phyloP scores from a whole-genome alignment of 306 rosid genomes.

The Senna tora region DNA sequence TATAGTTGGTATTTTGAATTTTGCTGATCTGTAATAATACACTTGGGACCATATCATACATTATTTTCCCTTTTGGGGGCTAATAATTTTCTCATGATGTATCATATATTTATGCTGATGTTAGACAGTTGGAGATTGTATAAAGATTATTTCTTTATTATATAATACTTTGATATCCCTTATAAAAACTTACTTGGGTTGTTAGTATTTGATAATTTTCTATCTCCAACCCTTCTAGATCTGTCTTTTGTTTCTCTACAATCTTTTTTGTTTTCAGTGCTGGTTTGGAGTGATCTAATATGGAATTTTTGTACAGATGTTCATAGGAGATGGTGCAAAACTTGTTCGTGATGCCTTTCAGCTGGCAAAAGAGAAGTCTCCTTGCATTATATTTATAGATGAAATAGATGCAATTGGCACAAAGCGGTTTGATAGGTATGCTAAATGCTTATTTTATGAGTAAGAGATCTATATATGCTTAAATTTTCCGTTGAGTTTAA shows the following conservation, averaged over 20 bases:
- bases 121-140: background rate
- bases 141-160: conserved; percentile 10
- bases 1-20: background rate
- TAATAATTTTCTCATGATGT: conserved; percentile 6
- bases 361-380: conserved; percentile 96
- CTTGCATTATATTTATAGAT: conserved; percentile 95
- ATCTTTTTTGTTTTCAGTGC: background rate
- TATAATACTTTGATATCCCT: background rate
- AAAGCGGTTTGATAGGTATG: conserved; percentile 95
- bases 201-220: conserved; percentile 20
- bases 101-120: background rate
- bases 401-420: conserved; percentile 99
- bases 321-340: conserved; percentile 96
- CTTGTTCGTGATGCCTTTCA: conserved; percentile 96
- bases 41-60: background rate
- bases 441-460: background rate
- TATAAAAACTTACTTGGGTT: background rate
- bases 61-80: background rate
- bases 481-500: conserved; percentile 7
- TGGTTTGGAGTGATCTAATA: conserved; percentile 25
- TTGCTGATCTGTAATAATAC: conserved; percentile 2
- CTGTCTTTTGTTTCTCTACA: background rate
- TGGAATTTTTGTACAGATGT: conserved; percentile 58
- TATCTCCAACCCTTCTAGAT: background rate
- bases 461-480: background rate